Conservation (phyloP, 1,284 basidiomycete species). For the Ganoderma meredithae region DNA sequence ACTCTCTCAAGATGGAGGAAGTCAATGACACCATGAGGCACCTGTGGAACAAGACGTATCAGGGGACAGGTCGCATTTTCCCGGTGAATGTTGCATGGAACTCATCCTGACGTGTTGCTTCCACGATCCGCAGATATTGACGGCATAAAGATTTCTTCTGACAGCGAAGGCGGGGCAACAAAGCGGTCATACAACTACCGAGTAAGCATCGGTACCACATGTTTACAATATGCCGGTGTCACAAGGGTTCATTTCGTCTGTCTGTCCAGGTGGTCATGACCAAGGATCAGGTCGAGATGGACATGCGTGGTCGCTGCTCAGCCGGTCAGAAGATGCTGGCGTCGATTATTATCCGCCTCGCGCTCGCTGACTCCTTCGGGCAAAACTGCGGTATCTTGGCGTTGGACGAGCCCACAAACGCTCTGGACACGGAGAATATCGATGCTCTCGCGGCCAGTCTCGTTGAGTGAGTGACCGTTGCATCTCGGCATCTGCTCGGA, state of each 20-base stretch:
- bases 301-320: slow-evolving; percentile 98
- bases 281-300: slow-evolving; percentile 98
- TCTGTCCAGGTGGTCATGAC: slow-evolving; percentile 90
- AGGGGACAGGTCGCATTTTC: slow-evolving; percentile 83
- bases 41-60: slow-evolving; percentile 99
- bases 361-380: slow-evolving; percentile 96
- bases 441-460: slow-evolving; percentile 92
- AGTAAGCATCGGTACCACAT: slow-evolving; percentile 50
- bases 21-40: slow-evolving; percentile 97
- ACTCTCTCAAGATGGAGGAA: slow-evolving; percentile 99
- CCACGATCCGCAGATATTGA: slow-evolving; percentile 83
- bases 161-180: slow-evolving; percentile 84
- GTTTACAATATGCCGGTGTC: not conserved
- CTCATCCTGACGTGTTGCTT: slow-evolving; percentile 17
- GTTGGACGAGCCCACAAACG: slow-evolving; percentile 98
- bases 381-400: slow-evolving; percentile 98
- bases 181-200: slow-evolving; percentile 99
- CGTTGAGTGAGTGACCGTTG: slow-evolving; percentile 75
- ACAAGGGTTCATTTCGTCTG: slow-evolving; percentile 32
- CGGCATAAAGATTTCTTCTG: slow-evolving; percentile 94
- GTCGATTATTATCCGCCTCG: slow-evolving; percentile 99
- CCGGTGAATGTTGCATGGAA: slow-evolving; percentile 4
- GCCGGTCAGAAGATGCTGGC: slow-evolving; percentile 99
- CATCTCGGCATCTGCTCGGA: slow-evolving; percentile 1
- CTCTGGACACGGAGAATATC: slow-evolving; percentile 96